Conservation (phyloP, 768 basidiomycete genomes). For the Boletellus ananiceps region DNA sequence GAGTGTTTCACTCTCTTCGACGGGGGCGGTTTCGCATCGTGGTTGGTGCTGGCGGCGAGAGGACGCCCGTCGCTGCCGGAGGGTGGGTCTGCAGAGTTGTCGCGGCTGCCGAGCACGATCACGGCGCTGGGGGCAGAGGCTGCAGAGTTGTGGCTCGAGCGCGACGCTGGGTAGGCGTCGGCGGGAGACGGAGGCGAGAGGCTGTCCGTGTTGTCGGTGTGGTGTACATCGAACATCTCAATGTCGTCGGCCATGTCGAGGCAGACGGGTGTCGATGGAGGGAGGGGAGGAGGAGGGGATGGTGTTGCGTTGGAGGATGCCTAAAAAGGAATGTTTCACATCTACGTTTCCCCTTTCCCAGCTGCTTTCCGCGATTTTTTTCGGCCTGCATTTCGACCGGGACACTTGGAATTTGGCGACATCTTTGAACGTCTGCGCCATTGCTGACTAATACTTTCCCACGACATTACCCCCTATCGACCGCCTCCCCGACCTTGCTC, state of each 20-base stretch:
- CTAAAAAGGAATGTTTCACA: slow-evolving; percentile 36
- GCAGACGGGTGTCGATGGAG: slow-evolving; percentile 8
- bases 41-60: slow-evolving; percentile 12
- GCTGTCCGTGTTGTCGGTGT: not conserved
- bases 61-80: slow-evolving; percentile 14
- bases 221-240: slow-evolving; percentile 24
- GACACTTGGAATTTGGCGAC: slow-evolving; percentile 24
- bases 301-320: slow-evolving; percentile 31
- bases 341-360: slow-evolving; percentile 25
- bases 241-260: slow-evolving; percentile 26
- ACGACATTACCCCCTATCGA: not conserved
- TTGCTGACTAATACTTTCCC: slow-evolving; percentile 24
- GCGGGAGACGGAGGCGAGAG: not conserved
- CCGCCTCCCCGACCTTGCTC: no score
- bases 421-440: slow-evolving; percentile 2
- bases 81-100: slow-evolving; percentile 23
- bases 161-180: slow-evolving; percentile 9
- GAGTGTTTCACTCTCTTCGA: slow-evolving; percentile 28
- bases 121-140: slow-evolving; percentile 19
- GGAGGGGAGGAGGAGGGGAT: slow-evolving; percentile 26
- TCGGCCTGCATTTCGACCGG: slow-evolving; percentile 18
- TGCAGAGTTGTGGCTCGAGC: slow-evolving; percentile 15
- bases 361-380: slow-evolving; percentile 27
- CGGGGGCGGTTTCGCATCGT: slow-evolving; percentile 26
- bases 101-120: slow-evolving; percentile 29